Percentiles rank a stretch among this genome's conserved stretches.
phyloP scores from a whole-genome alignment of 371 early-diverging fungal genomes.

The Dinochytrium kinnereticum region DNA sequence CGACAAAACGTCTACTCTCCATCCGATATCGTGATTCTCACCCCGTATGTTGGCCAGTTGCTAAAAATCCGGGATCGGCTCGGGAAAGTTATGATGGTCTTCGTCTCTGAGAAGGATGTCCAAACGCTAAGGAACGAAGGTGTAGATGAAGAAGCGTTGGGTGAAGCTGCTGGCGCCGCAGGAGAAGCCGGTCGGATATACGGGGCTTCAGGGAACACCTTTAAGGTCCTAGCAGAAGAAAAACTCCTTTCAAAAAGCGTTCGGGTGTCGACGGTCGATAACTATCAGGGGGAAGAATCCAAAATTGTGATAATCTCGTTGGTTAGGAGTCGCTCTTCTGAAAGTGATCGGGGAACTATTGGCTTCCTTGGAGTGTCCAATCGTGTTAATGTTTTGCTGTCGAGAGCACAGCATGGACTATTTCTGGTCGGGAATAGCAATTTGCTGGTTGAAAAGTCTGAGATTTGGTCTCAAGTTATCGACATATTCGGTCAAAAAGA shows the following conservation, averaged over 20 bases:
- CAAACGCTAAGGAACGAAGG: neutral
- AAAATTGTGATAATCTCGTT: slow-evolving; percentile 38
- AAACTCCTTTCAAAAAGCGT: slow-evolving; percentile 30
- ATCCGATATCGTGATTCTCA: slow-evolving; percentile 74
- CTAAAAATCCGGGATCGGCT: slow-evolving; percentile 50
- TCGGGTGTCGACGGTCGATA: slow-evolving; percentile 75
- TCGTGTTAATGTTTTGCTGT: slow-evolving; percentile 78
- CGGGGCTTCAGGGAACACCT: neutral
- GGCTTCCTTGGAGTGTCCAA: slow-evolving; percentile 78
- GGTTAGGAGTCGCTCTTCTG: slow-evolving; percentile 23
- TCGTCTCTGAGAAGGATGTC: slow-evolving; percentile 26
- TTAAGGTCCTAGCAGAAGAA: slow-evolving; percentile 13
- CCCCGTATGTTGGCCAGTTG: slow-evolving; percentile 61
- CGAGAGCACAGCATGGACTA: slow-evolving; percentile 75
- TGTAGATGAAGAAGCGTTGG: slow-evolving; percentile 16
- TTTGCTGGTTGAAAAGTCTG: slow-evolving; percentile 59
- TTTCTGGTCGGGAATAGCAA: slow-evolving; percentile 73
- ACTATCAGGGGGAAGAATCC: slow-evolving; percentile 58
- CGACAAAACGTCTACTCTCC: slow-evolving; percentile 77
- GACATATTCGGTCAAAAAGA: slow-evolving; percentile 36
- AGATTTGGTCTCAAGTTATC: slow-evolving; percentile 55
- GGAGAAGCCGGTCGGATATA: neutral
- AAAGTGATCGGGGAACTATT: slow-evolving; percentile 48
- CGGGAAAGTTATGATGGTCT: slow-evolving; percentile 18
- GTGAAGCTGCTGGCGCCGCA: slow-evolving; percentile 14